phyloP scores from a whole-genome alignment of 176 grass and related monocot species.

The Oryza nivara region DNA sequence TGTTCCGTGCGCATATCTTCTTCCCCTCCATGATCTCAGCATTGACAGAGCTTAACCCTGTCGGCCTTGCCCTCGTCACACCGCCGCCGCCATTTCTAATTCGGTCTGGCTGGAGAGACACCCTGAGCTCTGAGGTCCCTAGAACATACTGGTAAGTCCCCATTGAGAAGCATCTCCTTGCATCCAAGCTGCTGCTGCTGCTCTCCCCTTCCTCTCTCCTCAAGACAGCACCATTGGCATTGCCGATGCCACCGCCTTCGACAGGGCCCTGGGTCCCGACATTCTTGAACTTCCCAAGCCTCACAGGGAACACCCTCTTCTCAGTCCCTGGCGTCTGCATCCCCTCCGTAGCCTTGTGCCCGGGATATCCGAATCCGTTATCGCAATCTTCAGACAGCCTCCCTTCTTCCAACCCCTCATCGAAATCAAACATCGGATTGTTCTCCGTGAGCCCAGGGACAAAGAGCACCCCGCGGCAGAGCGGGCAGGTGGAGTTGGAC shows the following conservation, averaged over 20 bases:
- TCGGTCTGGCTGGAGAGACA: constrained; percentile 53
- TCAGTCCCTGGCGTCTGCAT: constrained; percentile 46
- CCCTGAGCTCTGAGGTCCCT: constrained; percentile 65
- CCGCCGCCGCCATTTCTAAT: constrained; percentile 36
- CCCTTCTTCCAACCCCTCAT: constrained; percentile 55
- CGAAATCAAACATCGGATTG: constrained; percentile 59
- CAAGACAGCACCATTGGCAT: constrained; percentile 36
- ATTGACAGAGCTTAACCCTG: constrained; percentile 45
- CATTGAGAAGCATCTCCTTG: constrained; percentile 92
- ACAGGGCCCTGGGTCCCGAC: constrained; percentile 49
- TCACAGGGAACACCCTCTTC: constrained; percentile 76
- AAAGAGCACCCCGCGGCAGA: constrained; percentile 79
- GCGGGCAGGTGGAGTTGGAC: constrained; percentile 94
- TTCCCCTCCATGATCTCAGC: constrained; percentile 69
- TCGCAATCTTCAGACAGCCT: constrained; percentile 36
- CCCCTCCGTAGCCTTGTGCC: constrained; percentile 16
- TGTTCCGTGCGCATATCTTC: constrained; percentile 62
- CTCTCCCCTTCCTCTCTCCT: constrained; percentile 73
- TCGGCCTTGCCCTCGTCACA: constrained; percentile 35
- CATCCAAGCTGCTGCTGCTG: constrained; percentile 91
- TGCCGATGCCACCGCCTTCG: constrained; percentile 36
- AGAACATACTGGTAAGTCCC: constrained; percentile 91
- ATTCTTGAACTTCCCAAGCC: constrained; percentile 89
- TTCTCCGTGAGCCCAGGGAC: constrained; percentile 49
- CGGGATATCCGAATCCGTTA: constrained; percentile 34